Conservation (phyloP, 1,139 yeast species). For the Blastobotrys buckinghamii region DNA sequence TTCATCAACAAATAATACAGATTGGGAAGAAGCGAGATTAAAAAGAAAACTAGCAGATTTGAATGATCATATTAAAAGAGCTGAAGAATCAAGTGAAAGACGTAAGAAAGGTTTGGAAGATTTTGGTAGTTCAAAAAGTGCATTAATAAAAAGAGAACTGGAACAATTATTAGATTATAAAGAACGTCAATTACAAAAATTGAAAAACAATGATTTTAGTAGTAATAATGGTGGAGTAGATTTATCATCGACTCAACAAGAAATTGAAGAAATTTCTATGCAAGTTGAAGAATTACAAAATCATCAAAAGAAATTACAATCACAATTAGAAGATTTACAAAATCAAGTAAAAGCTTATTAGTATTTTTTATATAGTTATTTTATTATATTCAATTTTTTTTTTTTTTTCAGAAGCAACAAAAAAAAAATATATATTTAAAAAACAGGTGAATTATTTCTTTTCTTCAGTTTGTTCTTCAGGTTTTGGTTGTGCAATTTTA, state of each 20-base stretch:
- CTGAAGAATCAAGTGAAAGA: constrained; percentile 46
- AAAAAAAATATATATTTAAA: background rate
- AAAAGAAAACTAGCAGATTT: constrained; percentile 72
- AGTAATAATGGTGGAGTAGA: constrained; percentile 17
- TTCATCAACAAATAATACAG: constrained; percentile 66
- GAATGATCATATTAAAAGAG: constrained; percentile 55
- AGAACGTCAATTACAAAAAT: constrained; percentile 42
- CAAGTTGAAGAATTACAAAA: constrained; percentile 60
- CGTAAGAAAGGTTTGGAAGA: constrained; percentile 40
- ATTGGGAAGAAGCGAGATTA: constrained; percentile 82
- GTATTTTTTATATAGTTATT: background rate
- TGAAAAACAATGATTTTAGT: constrained; percentile 24
- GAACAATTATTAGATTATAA: constrained; percentile 78
- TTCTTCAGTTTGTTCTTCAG: constrained; percentile 44
- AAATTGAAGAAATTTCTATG: constrained; percentile 56
- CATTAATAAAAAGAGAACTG: constrained; percentile 59
- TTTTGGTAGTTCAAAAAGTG: constrained; percentile 37
- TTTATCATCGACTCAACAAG: constrained; percentile 40
- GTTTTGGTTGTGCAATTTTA: constrained; percentile 77
- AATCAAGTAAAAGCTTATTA: constrained; percentile 36
- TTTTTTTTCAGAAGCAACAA: background rate
- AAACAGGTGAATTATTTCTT: constrained; percentile 27
- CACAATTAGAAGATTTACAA: constrained; percentile 45
- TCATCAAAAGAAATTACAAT: constrained; percentile 46
- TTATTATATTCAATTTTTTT: background rate